These are phyloP conservation scores for Gymnopilus junonius DNA, from an alignment of 768 basidiomycete genomes.

Conservation along the genomic window DNA sequence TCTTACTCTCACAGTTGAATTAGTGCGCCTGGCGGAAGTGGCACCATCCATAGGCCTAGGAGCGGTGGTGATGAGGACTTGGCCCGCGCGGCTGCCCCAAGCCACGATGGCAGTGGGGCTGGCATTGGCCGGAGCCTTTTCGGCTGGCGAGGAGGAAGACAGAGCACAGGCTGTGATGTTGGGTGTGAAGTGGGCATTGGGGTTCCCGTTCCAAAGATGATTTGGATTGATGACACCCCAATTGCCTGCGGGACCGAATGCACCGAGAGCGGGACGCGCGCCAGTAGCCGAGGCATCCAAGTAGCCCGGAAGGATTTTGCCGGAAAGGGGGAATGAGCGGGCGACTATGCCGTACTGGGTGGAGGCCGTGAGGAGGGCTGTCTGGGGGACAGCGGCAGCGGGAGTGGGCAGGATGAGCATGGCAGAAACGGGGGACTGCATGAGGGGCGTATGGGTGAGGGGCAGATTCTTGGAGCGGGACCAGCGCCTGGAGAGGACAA, in stretches of 20 bases:
- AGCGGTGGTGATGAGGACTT: conserved; percentile 63
- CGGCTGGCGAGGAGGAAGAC: neutral
- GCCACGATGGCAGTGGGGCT: conserved; percentile 59
- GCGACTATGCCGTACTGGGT: conserved; percentile 72
- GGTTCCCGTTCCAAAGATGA: conserved; percentile 55
- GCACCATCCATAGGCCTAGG: conserved; percentile 60
- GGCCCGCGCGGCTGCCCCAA: conserved; percentile 78
- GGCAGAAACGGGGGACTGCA: conserved; percentile 56
- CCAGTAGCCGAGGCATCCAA: conserved; percentile 60
- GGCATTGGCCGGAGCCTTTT: conserved; percentile 47
- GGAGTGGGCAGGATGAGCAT: conserved; percentile 63
- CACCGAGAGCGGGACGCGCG: neutral
- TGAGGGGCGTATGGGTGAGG: conserved; percentile 61
- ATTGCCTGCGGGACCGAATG: neutral
- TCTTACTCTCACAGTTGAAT: conserved; percentile 42
- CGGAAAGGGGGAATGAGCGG: conserved; percentile 72
- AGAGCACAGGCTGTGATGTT: conserved; percentile 62
- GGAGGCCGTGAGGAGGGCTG: conserved; percentile 63
- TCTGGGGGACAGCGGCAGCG: conserved; percentile 32
- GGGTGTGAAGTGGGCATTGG: conserved; percentile 75
- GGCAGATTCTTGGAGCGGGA: conserved; percentile 61
- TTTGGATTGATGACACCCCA: neutral
- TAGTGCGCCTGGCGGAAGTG: conserved; percentile 28
- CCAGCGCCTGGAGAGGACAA: conserved; percentile 66
- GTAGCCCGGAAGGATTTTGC: conserved; percentile 71